Conservation (phyloP, 2,329 filamentous ascomycete species). For the Leptographium lundbergii region DNA sequence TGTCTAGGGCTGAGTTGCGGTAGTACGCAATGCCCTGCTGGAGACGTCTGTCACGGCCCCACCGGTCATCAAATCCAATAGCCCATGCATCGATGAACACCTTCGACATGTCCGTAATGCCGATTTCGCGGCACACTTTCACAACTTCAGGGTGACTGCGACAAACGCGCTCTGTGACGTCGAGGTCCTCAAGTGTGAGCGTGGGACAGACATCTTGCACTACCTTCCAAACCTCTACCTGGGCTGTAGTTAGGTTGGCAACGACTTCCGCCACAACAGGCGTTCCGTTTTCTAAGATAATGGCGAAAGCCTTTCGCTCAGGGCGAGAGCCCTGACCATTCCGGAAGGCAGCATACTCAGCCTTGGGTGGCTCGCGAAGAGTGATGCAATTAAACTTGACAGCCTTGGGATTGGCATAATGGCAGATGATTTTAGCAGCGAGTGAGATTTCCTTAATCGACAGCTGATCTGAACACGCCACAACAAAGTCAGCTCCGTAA, state of each 20-base stretch:
- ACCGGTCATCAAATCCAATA: slow-evolving; percentile 86
- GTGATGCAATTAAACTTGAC: slow-evolving; percentile 82
- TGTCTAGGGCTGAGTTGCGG: slow-evolving; percentile 69
- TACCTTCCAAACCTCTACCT: slow-evolving; percentile 61
- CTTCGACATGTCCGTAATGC: slow-evolving; percentile 77
- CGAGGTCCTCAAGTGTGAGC: slow-evolving; percentile 87
- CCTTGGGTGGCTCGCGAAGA: slow-evolving; percentile 74
- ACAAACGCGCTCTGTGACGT: slow-evolving; percentile 63
- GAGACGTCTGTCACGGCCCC: slow-evolving; percentile 63
- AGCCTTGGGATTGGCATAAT: slow-evolving; percentile 52
- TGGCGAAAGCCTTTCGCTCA: slow-evolving; percentile 60
- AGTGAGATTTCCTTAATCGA: slow-evolving; percentile 39
- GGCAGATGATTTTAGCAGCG: slow-evolving; percentile 55
- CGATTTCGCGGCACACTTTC: slow-evolving; percentile 79
- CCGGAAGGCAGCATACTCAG: slow-evolving; percentile 70
- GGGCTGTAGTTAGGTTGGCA: slow-evolving; percentile 55
- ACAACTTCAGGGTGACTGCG: slow-evolving; percentile 76
- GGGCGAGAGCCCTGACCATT: slow-evolving; percentile 46
- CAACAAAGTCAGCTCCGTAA: not conserved
- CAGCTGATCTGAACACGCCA: slow-evolving; percentile 30
- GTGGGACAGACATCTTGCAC: slow-evolving; percentile 71
- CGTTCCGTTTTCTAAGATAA: slow-evolving; percentile 68
- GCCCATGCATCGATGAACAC: slow-evolving; percentile 96
- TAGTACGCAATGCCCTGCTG: slow-evolving; percentile 97
- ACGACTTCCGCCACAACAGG: slow-evolving; percentile 72